These are phyloP conservation scores for Sporothrix schenckii DNA, from an alignment of 2,329 filamentous ascomycete species.

Conservation along the genomic window DNA sequence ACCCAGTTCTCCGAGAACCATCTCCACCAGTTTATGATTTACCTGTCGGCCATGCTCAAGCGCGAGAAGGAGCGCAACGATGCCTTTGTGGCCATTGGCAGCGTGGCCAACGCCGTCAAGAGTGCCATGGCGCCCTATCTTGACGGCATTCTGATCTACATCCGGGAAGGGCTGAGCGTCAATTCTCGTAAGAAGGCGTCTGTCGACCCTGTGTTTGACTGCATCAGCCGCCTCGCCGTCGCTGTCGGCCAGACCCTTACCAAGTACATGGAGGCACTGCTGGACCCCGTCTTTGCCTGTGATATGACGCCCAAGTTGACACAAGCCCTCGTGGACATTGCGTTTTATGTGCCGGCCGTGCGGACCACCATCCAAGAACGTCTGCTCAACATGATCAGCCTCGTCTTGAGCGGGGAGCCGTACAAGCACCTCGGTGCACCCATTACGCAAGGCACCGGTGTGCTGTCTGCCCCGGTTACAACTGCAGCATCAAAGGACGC, in stretches of 20 bases:
- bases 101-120: conserved; percentile 94
- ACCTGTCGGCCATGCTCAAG: conserved; percentile 89
- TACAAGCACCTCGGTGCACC: conserved; percentile 93
- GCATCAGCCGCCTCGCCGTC: conserved; percentile 93
- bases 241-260: conserved; percentile 95
- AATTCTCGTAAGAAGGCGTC: conserved; percentile 69
- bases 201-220: conserved; percentile 87
- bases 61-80: conserved; percentile 93
- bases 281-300: conserved; percentile 96
- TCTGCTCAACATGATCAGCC: conserved; percentile 89
- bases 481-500: conserved; percentile 66
- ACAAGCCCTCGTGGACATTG: conserved; percentile 96
- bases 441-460: conserved; percentile 40
- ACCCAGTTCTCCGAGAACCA: conserved; percentile 85
- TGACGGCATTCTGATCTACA: conserved; percentile 90
- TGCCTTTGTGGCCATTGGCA: conserved; percentile 92
- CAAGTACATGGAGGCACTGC: conserved; percentile 95
- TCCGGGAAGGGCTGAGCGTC: conserved; percentile 83
- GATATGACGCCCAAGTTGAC: conserved; percentile 92
- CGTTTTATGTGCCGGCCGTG: conserved; percentile 95
- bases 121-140: conserved; percentile 94
- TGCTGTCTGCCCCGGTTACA: conserved; percentile 23
- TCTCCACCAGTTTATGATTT: conserved; percentile 95
- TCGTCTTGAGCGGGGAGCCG: conserved; percentile 87
- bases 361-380: conserved; percentile 92